Base-by-base conservation (phyloP, 2,329 filamentous ascomycete species). In the Geoglossum cookeanum region DNA sequence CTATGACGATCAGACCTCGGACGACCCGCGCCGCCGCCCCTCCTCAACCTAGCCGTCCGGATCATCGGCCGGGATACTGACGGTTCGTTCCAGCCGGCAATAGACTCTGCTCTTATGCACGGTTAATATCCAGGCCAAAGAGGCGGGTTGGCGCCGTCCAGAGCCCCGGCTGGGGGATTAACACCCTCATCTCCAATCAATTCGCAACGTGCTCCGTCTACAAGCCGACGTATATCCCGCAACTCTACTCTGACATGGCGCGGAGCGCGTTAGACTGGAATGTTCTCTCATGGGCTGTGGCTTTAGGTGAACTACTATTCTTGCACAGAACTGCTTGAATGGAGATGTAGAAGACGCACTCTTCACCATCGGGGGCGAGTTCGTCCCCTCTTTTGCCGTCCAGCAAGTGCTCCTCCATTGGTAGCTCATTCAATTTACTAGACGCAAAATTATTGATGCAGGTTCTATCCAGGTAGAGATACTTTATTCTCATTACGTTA, bases 131-230 rank as follows among this genome's bases (percentile, higher is more conserved):
- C 30, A 53, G 49, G 49, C 49, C 13, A 27, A 53, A 53, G 27
- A 53, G 37, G 49, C 49, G 37, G 37, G 37, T 53, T 37, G 9
- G 33, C 35, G 49, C 30, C 30, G 49, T 27, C n/a, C 15, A 33
- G 22, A 27, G 29, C 13, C 29, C 32, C 49, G 8, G 33, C 11
- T 32, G 37, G n/a, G 22, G 2, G 32, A 32, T 9, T 53, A n/a
- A 27, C 30, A 37, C 32, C 13, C 30, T 35, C 49, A 27, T 15
- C 33, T 32, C 49, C 49, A 53, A 53, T 53, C 49, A 35, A 35
- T 53, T 53, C 49, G 49, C 49, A 53, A 53, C 49, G 49, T 53
- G 49, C 49, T 32, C 49, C 17, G 22, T 53, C 30, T 6, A 53
- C 49, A 53, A 53, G 49, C 29, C 32, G 15, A 22, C 30, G 49